phyloP scores from a whole-genome alignment of 1,284 basidiomycete genomes.

The Melanopsichium pennsylvanicum region DNA sequence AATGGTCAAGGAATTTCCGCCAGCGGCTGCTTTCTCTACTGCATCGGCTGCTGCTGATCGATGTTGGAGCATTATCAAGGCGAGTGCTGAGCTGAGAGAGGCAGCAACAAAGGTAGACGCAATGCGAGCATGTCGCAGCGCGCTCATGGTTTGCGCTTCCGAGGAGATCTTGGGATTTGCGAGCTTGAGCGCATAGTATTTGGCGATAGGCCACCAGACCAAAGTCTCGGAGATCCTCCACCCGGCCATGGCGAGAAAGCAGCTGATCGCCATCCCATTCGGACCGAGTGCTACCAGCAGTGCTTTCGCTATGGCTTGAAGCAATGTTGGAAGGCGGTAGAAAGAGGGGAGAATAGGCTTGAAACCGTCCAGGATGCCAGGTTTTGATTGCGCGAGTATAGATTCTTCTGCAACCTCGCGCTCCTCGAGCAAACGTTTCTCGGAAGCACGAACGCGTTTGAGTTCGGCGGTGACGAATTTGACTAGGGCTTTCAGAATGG shows the following conservation, averaged over 20 bases:
- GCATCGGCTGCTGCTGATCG: constrained; percentile 14
- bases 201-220: constrained; percentile 48
- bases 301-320: constrained; percentile 30
- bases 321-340: constrained; percentile 19
- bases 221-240: constrained; percentile 40
- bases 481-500: constrained; percentile 55
- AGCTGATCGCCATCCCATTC: constrained; percentile 48
- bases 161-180: constrained; percentile 9
- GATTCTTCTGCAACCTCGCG: constrained; percentile 19
- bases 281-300: constrained; percentile 34
- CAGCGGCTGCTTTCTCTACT: constrained; percentile 6
- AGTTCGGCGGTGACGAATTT: constrained; percentile 40
- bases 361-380: constrained; percentile 6
- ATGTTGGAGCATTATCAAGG: constrained; percentile 48
- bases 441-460: constrained; percentile 31
- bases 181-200: constrained; percentile 41
- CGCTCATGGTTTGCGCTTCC: not conserved
- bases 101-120: constrained; percentile 49
- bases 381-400: constrained; percentile 5
- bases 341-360: constrained; percentile 25
- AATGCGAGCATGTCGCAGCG: constrained; percentile 20
- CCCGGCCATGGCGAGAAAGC: constrained; percentile 48
- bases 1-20: constrained; percentile 18
- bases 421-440: constrained; percentile 39
- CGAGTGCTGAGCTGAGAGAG: constrained; percentile 34